Evolutionary conservation across 2,329 filamentous ascomycete species (phyloP), one percentile per base, ranked within the genome.

Genomic region (Cladosporium colombiae): DNA sequence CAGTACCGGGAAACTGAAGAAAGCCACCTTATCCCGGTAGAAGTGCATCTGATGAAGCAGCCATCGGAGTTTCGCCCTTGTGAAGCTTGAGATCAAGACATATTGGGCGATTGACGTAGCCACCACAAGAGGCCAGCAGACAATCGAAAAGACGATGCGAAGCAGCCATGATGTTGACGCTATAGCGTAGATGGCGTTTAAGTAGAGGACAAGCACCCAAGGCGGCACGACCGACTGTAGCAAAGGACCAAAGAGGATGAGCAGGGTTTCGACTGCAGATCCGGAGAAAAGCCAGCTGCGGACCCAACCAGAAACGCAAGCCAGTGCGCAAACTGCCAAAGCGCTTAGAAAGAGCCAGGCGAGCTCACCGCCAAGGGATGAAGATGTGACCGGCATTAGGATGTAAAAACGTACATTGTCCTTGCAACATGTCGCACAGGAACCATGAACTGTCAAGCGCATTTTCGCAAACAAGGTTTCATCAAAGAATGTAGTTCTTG

Each of bases 81-180:
- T 49, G 25, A 71, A 73, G 21, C 75, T 75, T 56, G 75, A 67
- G 7, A 82, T 74, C 11, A 69, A 67, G 10, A 80, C 73, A 69
- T 84, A 84, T 66, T 84, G 82, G 63, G 79, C 81, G 7, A 85
- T 70, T 44, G 79, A 82, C 3, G 80, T 77, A 18, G 84, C 65
- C 10, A 80, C 68, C 52, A 82, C 76, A 1, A 74, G 67, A 2
- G 79, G 77, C 69, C 81, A 84, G 68, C 81, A 84, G 1, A 69
- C 58, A 1, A 72, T 69, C 4, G 76, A 70, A 68, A 83, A 85
- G 1, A 79, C 68, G 69, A 77, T 78, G 64, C 81, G 81, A 0
- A 85, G 75, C 1, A 85, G 78, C 83, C 83, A 85, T 68, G 83
- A 85, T 16, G 82, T 85, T 14, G 82, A 77, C 56, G 77, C 79